Evolutionary conservation across 139 green algal genomes (phyloP), one percentile per base, ranked within the genome.

Genomic region (Coccomyxa sp.): DNA sequence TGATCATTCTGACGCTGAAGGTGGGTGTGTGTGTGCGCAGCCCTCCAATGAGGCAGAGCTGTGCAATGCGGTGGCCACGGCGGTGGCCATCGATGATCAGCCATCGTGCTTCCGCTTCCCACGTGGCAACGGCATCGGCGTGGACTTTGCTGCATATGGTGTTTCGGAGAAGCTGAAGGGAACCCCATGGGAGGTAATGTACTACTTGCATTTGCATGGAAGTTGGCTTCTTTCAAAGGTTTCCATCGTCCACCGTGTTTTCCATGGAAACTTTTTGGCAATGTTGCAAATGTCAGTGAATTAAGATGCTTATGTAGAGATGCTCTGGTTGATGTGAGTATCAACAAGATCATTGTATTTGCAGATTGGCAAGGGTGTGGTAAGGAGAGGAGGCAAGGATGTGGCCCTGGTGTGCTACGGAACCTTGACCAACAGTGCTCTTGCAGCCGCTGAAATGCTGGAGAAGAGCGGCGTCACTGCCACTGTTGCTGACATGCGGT

Each of bases 101-200:
- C 95, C 97, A n/a, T 95, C 86, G 32, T 97, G 92, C 89, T 97
- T 99, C 88, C 80, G 96, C 75, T 99, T 91, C 91, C 97, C 97
- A 0, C 92, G 97, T 76, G 97, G 97, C 77, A 98, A 98, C 80
- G 97, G 97, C 68, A 84, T 99, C 18, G 97, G 97, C 27, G 67
- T 99, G 3, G 95, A 98, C 88, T 86, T 99, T 30, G 87, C 94
- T 1, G 89, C 18, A 83, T 93, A 57, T 67, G 83, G 68, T 77
- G 77, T 67, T 92, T 93, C 82, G 93, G 95, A 78, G 84, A 78
- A 67, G 85, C 81, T 97, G 16, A 99, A 99, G 90, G 96, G 95
- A 57, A 93, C 85, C 21, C 90, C 92, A 4, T 63, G 97, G 28
- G 93, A 98, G 90, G 89, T 95, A 25, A 71, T 71, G 63, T 71